Evolutionary conservation across 2,329 filamentous ascomycete genomes (phyloP), one percentile per base, ranked within the genome.

Genomic region (Epichloe gansuensis): DNA sequence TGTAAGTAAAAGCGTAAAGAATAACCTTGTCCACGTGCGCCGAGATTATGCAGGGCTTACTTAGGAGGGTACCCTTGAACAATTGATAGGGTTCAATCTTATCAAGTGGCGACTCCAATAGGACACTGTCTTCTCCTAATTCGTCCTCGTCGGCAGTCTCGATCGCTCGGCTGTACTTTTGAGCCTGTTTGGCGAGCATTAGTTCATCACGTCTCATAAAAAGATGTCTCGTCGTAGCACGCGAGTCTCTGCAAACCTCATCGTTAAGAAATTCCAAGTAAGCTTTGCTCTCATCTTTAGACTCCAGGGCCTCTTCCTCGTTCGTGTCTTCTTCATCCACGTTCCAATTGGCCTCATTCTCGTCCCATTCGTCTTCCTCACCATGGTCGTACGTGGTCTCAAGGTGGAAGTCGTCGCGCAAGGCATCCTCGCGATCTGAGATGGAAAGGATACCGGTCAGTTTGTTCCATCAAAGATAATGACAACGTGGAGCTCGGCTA

Each of bases 221-320:
- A 31, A 6, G 15, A 21, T 31, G 25, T 41, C 17, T n/a, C 35
- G 13, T 48, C 46, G 15, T 49, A 12, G 21, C 37, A 21, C 38
- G n/a, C 38, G n/a, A 42, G 28, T 15, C 17, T 43, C n/a, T 7
- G 39, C 75, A 66, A 65, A 84, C 86, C 75, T 97, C 91, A 66
- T 94, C 87, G 61, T 91, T 94, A 31, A 98, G 72, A 74, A 98
- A 98, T 60, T 97, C 91, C 46, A 98, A 80, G 67, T 98, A 98
- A 5, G 91, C 89, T 25, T 87, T 86, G 67, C 88, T 93, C 70
- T 97, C 91, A 62, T 96, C 91, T 63, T 90, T 87, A 61, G 83
- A 77, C 56, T 95, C 85, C 3, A 67, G 69, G 13, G 71, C 63
- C 51, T 80, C 80, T 57, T 88, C 87, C 31, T 81, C 80, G 28